Evolutionary conservation across 1,284 basidiomycete species (phyloP).

Genomic region (Earliella scabrosa): DNA sequence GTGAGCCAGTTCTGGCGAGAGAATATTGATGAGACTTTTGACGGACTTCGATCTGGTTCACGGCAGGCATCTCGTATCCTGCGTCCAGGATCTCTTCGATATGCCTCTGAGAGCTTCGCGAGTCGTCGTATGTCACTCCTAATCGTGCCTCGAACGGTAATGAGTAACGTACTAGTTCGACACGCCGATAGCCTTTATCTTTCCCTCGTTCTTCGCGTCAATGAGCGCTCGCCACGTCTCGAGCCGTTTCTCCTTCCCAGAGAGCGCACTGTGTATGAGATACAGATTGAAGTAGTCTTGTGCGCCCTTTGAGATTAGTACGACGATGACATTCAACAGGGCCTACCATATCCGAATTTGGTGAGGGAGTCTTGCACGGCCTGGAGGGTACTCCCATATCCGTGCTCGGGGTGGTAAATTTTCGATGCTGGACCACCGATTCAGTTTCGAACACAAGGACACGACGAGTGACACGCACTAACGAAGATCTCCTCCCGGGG

Average conservation of each 20-base stretch:
- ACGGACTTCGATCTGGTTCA: slow-evolving; percentile 83
- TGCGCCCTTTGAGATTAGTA: neutral
- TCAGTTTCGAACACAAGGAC: neutral
- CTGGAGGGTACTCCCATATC: slow-evolving; percentile 22
- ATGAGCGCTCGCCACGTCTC: slow-evolving; percentile 49
- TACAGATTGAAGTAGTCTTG: slow-evolving; percentile 64
- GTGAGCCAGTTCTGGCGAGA: too few relatives aligned
- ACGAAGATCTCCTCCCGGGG: slow-evolving; percentile 65
- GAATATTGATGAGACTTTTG: too few relatives aligned
- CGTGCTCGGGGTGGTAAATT: slow-evolving; percentile 23
- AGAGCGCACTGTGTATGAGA: slow-evolving; percentile 59
- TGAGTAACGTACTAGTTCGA: slow-evolving; percentile 55
- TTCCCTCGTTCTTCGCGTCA: slow-evolving; percentile 51
- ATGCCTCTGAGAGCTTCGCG: slow-evolving; percentile 67
- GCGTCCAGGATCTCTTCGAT: slow-evolving; percentile 73
- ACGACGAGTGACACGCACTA: slow-evolving; percentile 51
- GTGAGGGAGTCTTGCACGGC: slow-evolving; percentile 26
- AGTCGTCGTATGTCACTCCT: neutral
- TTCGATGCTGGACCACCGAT: slow-evolving; percentile 18
- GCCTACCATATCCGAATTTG: slow-evolving; percentile 26
- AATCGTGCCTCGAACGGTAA: neutral
- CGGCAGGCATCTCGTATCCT: slow-evolving; percentile 65
- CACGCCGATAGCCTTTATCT: slow-evolving; percentile 60
- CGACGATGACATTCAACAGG: neutral
- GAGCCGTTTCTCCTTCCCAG: slow-evolving; percentile 46